Evolutionary conservation across 345 rosid species (phyloP).

Genomic region (Eucalyptus cladocalyx): DNA sequence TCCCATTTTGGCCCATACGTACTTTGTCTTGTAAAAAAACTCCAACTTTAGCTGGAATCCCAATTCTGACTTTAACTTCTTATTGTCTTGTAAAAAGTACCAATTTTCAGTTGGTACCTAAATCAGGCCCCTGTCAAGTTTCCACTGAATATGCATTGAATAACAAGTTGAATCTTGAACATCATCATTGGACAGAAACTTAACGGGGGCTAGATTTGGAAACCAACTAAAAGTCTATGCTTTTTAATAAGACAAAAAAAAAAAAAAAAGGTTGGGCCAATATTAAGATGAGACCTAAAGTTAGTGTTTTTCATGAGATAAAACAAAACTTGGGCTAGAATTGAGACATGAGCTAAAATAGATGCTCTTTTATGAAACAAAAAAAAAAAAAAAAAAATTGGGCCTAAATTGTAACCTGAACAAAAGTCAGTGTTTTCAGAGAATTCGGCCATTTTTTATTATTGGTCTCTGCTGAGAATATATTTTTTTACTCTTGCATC

Average conservation of each 20-base stretch:
- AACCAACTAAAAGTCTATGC: background rate
- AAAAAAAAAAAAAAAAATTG: background rate
- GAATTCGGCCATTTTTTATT: background rate
- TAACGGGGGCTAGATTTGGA: background rate
- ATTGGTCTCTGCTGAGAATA: background rate
- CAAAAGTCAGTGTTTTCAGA: background rate
- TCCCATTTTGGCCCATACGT: background rate
- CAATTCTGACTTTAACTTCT: background rate
- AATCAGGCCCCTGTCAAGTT: background rate
- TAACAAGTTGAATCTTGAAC: background rate
- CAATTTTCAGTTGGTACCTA: background rate
- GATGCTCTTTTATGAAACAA: background rate
- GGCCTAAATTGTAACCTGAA: background rate
- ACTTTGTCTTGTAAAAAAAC: background rate
- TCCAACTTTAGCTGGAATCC: background rate
- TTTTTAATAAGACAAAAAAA: background rate
- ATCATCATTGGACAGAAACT: background rate
- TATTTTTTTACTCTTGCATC: background rate
- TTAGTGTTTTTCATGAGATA: background rate
- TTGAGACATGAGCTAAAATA: background rate
- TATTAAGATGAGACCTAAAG: background rate
- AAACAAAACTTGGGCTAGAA: background rate
- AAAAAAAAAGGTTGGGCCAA: background rate
- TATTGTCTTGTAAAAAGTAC: background rate
- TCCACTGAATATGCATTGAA: background rate